Conservation (phyloP, 139 green algal species). For the Picochlorum sp. region DNA sequence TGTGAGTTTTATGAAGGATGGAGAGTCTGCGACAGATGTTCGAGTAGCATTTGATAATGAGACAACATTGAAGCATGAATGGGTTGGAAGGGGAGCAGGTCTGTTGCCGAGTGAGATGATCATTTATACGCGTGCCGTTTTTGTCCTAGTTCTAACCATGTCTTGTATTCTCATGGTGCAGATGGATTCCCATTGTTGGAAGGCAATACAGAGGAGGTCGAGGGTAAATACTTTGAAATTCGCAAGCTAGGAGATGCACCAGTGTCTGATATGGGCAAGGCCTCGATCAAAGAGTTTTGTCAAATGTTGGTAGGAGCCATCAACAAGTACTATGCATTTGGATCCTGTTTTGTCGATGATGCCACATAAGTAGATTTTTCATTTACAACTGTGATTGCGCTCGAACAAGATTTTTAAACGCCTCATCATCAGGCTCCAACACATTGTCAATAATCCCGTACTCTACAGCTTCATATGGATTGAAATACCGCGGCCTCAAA, state of each 20-base stretch:
- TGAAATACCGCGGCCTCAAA: slow-evolving; percentile 81
- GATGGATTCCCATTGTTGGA: slow-evolving; percentile 68
- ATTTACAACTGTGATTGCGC: slow-evolving; percentile 3
- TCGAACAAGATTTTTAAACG: slow-evolving; percentile 22
- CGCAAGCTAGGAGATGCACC: slow-evolving; percentile 35
- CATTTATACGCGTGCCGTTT: neutral
- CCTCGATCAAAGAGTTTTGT: slow-evolving; percentile 59
- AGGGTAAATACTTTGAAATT: slow-evolving; percentile 71
- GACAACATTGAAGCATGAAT: slow-evolving; percentile 55
- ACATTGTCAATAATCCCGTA: slow-evolving; percentile 93
- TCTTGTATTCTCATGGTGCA: slow-evolving; percentile 5
- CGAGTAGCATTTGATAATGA: slow-evolving; percentile 63
- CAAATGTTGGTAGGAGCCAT: slow-evolving; percentile 52
- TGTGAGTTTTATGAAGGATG: slow-evolving; percentile 61
- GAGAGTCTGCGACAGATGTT: slow-evolving; percentile 43
- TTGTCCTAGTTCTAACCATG: neutral
- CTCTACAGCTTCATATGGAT: slow-evolving; percentile 77
- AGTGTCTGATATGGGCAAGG: slow-evolving; percentile 49
- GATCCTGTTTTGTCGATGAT: slow-evolving; percentile 73
- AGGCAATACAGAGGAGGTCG: slow-evolving; percentile 52
- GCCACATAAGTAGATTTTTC: slow-evolving; percentile 19
- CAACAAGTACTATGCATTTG: slow-evolving; percentile 84
- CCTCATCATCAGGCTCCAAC: slow-evolving; percentile 33
- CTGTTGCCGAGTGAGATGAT: slow-evolving; percentile 15
- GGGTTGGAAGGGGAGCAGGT: slow-evolving; percentile 53